Base-by-base conservation (phyloP, 2,329 filamentous ascomycete species). In the Furcasterigmium furcatum region DNA sequence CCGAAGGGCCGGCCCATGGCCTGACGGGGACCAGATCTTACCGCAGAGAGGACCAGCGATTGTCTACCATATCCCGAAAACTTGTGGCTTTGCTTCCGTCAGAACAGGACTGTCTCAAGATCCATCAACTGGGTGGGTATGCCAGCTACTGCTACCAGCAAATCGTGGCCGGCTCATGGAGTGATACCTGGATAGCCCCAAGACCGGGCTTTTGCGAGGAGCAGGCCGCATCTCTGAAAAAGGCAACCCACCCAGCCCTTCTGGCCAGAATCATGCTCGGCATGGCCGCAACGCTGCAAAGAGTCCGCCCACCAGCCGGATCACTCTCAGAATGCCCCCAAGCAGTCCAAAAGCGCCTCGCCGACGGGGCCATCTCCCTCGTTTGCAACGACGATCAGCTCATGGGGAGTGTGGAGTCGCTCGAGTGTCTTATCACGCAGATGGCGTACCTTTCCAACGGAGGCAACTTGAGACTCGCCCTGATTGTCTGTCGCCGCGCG, bases 351-450 rank as follows among this genome's bases (percentile, higher is more conserved):
- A 41, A 50, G 5, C 54, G 55, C 0, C 36, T 60, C 0, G 55
- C 66, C 3, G 57, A 63, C 13, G 55, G 56, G 0, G 61, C 60
- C 2, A 60, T 54, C 12, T 58, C 54, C 5, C 50, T 65, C 8
- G 67, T 81, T 1, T 73, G 71, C 0, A 63, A 62, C 13, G 68
- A 77, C 21, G 71, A 78, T 42, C 67, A 71, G 3, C 55, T 80
- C 1, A 53, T 72, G 0, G 60, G 58, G 20, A 71, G 67, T 0
- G 32, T 76, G 2, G 73, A 78, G 43, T 72, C 73, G 1, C 54
- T 79, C 6, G 72, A 78, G 47, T 76, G 71, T 43, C 51, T 80
- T n/a, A 63, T 77, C 51, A 60, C 79, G 0, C 69, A 77, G 49
- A 64, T 63, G 12, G 59, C 75, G 19, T 74, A 70, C 50, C 60